Evolutionary conservation across 2,329 filamentous ascomycete genomes (phyloP), one percentile per base, ranked within the genome.

Genomic region (Catunica adiposa): DNA sequence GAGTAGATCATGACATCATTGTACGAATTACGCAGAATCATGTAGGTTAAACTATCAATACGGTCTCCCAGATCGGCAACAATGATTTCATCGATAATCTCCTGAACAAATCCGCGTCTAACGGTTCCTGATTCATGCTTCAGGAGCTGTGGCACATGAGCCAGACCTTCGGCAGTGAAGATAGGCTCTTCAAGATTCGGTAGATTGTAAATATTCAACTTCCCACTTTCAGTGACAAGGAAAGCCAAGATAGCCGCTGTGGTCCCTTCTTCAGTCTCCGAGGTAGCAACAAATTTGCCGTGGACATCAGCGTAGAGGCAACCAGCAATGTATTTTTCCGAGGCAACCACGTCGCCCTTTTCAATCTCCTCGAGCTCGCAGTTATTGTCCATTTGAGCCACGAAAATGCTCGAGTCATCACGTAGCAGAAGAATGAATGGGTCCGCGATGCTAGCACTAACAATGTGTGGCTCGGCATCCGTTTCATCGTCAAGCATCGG

Each of bases 401-500:
- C 71, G 56, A 86, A 80, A 5, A 89, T 75, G 59, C 85, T 92
- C 4, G 79, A 81, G 66, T 98, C 89, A 60, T 95, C 88, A 56
- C 88, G 78, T 20, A 95, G 71, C 14, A 97, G 76, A 1, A 95
- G 71, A 11, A 98, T 68, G 64, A 89, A 96, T 0, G 88, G 88
- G 62, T 97, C 90, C 20, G 79, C 79, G 62, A 97, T 89, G 65
- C 86, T 94, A 38, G 86, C 84, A 63, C 81, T 84, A 48, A 89
- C 71, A 44, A 92, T 83, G 54, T 83, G 77, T 3, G 87, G 83
- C 63, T 95, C 87, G 20, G 79, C 82, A 11, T 85, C 89, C 0
- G 83, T 89, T 61, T 92, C 86, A 63, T 95, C 92, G 62, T 97
- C 92, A 59, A 87, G 79, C 77, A 97, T 88, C 0, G 89, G 88